phyloP scores from a whole-genome alignment of 306 rosid genomes.

The Quercus wislizeni region DNA sequence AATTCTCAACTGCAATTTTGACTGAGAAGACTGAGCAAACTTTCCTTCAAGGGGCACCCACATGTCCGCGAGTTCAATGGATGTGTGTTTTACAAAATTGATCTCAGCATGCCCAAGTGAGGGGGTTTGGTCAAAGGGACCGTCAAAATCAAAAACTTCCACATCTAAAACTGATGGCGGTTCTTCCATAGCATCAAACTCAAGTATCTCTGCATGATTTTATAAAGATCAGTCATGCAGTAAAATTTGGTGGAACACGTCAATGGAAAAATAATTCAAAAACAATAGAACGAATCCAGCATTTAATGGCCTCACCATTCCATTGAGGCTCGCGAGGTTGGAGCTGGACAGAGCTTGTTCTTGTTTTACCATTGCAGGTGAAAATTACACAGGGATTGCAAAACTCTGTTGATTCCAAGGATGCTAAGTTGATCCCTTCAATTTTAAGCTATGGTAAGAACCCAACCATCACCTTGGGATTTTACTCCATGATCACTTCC shows the following conservation, averaged over 20 bases:
- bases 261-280: constrained; percentile 2
- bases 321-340: constrained; percentile 76
- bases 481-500: constrained; percentile 87
- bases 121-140: constrained; percentile 80
- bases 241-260: background rate
- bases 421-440: constrained; percentile 67
- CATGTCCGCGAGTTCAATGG: constrained; percentile 77
- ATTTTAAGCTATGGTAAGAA: constrained; percentile 76
- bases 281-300: background rate
- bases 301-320: constrained; percentile 62
- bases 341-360: constrained; percentile 91
- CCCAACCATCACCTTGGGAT: constrained; percentile 88
- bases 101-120: constrained; percentile 88
- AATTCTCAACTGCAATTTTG: constrained; percentile 85
- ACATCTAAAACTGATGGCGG: constrained; percentile 83
- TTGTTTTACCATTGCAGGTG: constrained; percentile 81
- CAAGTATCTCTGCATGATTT: constrained; percentile 71
- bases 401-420: constrained; percentile 54
- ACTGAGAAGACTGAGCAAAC: constrained; percentile 77
- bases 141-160: constrained; percentile 86
- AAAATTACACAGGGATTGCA: constrained; percentile 82
- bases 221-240: background rate
- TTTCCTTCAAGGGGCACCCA: constrained; percentile 88
- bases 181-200: constrained; percentile 95
- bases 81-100: constrained; percentile 74